Conservation (phyloP, 805 yeast species). For the Kodamaea leandrae region DNA sequence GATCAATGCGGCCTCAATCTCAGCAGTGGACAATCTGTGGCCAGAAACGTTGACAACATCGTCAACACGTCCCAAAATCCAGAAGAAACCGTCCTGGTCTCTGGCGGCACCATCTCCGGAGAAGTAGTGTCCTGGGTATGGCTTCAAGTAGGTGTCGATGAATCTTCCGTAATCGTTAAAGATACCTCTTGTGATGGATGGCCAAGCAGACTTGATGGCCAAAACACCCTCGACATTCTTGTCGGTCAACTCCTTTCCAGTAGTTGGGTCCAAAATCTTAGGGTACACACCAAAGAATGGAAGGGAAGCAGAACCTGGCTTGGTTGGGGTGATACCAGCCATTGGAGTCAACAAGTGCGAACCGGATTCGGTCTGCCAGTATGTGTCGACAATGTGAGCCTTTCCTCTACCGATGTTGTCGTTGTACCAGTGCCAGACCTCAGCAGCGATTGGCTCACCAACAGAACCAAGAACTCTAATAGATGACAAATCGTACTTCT, state of each 20-base stretch:
- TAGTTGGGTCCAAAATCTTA: slow-evolving; percentile 86
- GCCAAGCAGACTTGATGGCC: slow-evolving; percentile 91
- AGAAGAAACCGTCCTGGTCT: slow-evolving; percentile 92
- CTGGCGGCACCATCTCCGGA: slow-evolving; percentile 99
- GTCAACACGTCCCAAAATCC: slow-evolving; percentile 98
- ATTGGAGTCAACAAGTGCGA: slow-evolving; percentile 92
- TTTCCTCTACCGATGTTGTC: slow-evolving; percentile 85
- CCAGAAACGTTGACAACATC: slow-evolving; percentile 98
- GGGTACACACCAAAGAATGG: slow-evolving; percentile 96
- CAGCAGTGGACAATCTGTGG: slow-evolving; percentile 97
- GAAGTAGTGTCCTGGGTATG: slow-evolving; percentile 91
- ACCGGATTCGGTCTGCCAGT: slow-evolving; percentile 99
- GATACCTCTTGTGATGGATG: slow-evolving; percentile 97
- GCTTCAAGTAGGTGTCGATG: slow-evolving; percentile 87
- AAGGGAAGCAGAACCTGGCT: slow-evolving; percentile 95
- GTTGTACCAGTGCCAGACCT: slow-evolving; percentile 98
- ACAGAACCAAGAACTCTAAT: slow-evolving; percentile 93
- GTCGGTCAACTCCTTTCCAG: slow-evolving; percentile 80
- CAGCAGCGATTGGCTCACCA: slow-evolving; percentile 98
- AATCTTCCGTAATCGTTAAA: slow-evolving; percentile 84
- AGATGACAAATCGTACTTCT: slow-evolving; percentile 77
- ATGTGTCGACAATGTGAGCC: slow-evolving; percentile 91
- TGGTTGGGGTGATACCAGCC: slow-evolving; percentile 92
- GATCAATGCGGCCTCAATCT: slow-evolving; percentile 87
- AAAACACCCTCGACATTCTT: slow-evolving; percentile 96